Base-by-base conservation (phyloP, 2,329 filamentous ascomycete species). In the Phyllosticta capitalensis region DNA sequence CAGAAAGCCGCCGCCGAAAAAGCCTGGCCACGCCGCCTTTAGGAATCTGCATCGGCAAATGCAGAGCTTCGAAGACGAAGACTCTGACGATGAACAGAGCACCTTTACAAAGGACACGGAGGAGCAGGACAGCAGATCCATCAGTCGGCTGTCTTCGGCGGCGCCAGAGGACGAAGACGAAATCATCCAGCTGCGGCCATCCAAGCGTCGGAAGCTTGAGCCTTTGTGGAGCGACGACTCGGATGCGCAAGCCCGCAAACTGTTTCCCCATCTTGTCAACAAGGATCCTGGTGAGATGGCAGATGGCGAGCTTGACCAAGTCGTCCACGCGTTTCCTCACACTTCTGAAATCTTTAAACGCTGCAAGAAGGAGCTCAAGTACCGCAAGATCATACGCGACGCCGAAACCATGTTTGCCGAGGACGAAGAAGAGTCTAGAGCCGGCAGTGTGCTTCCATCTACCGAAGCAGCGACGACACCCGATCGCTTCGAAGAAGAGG, bases 11-110 rank as follows among this genome's bases (percentile, higher is more conserved):
- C 73, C 79, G 48, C 82, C 74, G 66, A 82, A 63, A 69, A 80
- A 69, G 69, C 85, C 84, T 62, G 38, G 38, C 1, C 85, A 84
- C 62, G 82, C 85, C 22, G 85, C 91, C 71, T 78, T 81, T 17
- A 84, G 91, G 57, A 89, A 90, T 6, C 80, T 97, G 19, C 90
- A 96, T 70, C 88, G 95, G 73, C 83, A 86, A 33, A 79, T 94
- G 63, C 82, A 88, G 64, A 83, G 86, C 64, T 83, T 88, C 68
- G 83, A 87, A 63, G 88, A 88, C 63, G 87, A 90, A 50, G 88
- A 88, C 45, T 92, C 96, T 64, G 92, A 80, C 59, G 78, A 95
- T 65, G 91, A 96, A 63, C 82, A 82, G 53, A 87, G 83, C 33
- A 84, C 87, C 12, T 74, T 86, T 54, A 83, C 82, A 12, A 81